Evolutionary conservation across 2,329 filamentous ascomycete species (phyloP), one percentile per base, ranked within the genome.

Genomic region (Stachybotrys elegans): DNA sequence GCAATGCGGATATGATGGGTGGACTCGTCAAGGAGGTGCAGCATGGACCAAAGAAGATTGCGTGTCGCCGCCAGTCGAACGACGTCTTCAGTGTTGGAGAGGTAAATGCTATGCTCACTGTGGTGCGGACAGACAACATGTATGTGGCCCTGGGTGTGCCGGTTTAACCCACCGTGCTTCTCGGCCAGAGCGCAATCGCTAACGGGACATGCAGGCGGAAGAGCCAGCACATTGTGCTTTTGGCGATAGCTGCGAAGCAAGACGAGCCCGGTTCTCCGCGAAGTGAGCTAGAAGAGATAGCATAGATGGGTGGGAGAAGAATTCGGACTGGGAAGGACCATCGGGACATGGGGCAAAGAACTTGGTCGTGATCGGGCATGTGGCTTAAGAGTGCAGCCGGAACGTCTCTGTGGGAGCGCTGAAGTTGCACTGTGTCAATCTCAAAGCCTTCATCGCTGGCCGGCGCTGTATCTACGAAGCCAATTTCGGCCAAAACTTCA

Each of bases 21-120:
- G 22, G 3, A 2, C 4, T 25, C 9, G 37, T 49, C 48, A 17
- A 49, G 31, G 6, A 49, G 40, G 25, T 45, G 40, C 3, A 8
- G n/a, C 43, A 47, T 45, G 32, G 22, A 41, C 17, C 48, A 43
- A 14, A 49, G 16, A 6, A 49, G 48, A 25, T 47, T 47, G 12
- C 43, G 39, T 11, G 43, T 43, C 16, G 45, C 48, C 34, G 45
- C 48, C 4, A 47, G 27, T 3, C 45, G 22, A 17, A 22, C 44
- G 3, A 46, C 43, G 27, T 49, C 42, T 2, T 12, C 13, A 9
- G 47, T 38, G 2, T 40, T 7, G n/a, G 13, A 17, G 23, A 45
- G 4, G 27, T 13, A 8, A 31, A 47, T 20, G 43, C 35, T 2
- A 42, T 35, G 32, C 8, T 13, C 7, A 16, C 32, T 16, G 17